phyloP scores from a whole-genome alignment of 2,329 filamentous ascomycete genomes.

The Phialemonium atrogriseum region DNA sequence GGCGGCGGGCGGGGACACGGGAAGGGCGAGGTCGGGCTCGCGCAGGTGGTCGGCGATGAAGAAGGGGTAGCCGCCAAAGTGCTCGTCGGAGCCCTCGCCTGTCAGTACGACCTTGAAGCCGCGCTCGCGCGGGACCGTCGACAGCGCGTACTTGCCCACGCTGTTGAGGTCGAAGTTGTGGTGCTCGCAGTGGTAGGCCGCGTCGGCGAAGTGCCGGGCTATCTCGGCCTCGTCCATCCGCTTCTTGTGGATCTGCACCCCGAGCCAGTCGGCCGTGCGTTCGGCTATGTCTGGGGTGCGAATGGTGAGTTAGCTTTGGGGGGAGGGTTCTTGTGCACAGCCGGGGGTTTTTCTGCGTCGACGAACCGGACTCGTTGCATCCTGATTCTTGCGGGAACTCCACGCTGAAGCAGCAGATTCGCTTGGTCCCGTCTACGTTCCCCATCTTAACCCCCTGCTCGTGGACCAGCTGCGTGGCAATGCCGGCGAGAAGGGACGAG shows the following conservation, averaged over 20 bases:
- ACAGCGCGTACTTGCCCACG: slow-evolving; percentile 42
- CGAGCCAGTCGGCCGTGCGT: slow-evolving; percentile 23
- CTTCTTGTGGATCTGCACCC: slow-evolving; percentile 18
- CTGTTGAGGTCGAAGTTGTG: slow-evolving; percentile 38
- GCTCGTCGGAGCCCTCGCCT: slow-evolving; percentile 43
- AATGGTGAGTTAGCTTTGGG: neutral
- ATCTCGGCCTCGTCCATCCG: slow-evolving; percentile 19
- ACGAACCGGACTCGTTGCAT: slow-evolving; percentile 37
- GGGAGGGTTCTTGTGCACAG: too few species aligned
- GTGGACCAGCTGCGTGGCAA: slow-evolving; percentile 41
- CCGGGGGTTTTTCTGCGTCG: too few species aligned
- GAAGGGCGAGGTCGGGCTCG: slow-evolving; percentile 34
- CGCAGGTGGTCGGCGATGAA: slow-evolving; percentile 38
- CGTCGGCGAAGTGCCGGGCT: slow-evolving; percentile 20
- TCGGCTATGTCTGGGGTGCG: slow-evolving; percentile 18
- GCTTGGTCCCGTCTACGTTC: slow-evolving; percentile 22
- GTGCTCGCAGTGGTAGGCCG: slow-evolving; percentile 22
- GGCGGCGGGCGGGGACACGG: slow-evolving; percentile 17
- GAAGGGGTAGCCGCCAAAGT: slow-evolving; percentile 42
- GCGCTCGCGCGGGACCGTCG: slow-evolving; percentile 30
- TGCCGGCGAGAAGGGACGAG: slow-evolving; percentile 47
- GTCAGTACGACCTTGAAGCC: slow-evolving; percentile 47
- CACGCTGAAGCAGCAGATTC: slow-evolving; percentile 37
- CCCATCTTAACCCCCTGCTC: slow-evolving; percentile 38
- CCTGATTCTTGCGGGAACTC: slow-evolving; percentile 39